Percentiles rank a stretch among this genome's conserved stretches.
Evolutionary conservation across 768 basidiomycete species (phyloP).

Genomic region (Leccinum broughii): DNA sequence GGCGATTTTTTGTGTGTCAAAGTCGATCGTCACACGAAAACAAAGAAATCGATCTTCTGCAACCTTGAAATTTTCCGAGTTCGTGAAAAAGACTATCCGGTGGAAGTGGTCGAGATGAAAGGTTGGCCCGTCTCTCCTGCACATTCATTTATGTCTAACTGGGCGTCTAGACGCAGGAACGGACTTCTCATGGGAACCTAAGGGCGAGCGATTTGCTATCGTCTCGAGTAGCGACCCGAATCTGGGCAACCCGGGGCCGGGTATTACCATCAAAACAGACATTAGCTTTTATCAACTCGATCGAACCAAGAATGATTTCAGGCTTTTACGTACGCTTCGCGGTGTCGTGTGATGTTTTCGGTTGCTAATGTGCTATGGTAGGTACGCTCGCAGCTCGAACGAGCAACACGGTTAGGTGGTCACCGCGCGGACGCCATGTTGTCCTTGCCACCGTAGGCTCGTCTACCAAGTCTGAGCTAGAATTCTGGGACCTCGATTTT

Average conservation of each 20-base stretch:
- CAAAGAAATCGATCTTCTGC: conserved; percentile 97
- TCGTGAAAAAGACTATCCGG: conserved; percentile 95
- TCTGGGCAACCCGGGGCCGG: conserved; percentile 84
- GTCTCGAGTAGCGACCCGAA: conserved; percentile 94
- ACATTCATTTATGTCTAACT: conserved; percentile 9
- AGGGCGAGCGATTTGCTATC: conserved; percentile 93
- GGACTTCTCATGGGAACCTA: conserved; percentile 99
- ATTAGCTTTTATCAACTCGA: conserved; percentile 96
- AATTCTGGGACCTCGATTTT: conserved; percentile 99
- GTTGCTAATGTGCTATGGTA: conserved; percentile 33
- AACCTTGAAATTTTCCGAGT: conserved; percentile 98
- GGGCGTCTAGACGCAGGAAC: conserved; percentile 74
- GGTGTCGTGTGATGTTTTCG: background rate
- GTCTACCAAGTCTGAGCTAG: conserved; percentile 92
- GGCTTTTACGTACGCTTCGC: conserved; percentile 66
- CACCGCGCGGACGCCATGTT: conserved; percentile 92
- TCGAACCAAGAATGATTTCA: conserved; percentile 91
- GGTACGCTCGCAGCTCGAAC: conserved; percentile 79
- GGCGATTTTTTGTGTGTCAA: conserved; percentile 99
- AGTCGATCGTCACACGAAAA: conserved; percentile 98
- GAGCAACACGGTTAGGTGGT: conserved; percentile 95
- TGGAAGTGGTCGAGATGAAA: conserved; percentile 97
- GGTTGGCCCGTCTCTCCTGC: conserved; percentile 44
- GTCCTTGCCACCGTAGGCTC: conserved; percentile 96
- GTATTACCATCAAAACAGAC: conserved; percentile 94